These are phyloP conservation scores for Xanthoparmelia taractica DNA, from an alignment of 495 filamentous ascomycete species.

Conservation along the genomic window DNA sequence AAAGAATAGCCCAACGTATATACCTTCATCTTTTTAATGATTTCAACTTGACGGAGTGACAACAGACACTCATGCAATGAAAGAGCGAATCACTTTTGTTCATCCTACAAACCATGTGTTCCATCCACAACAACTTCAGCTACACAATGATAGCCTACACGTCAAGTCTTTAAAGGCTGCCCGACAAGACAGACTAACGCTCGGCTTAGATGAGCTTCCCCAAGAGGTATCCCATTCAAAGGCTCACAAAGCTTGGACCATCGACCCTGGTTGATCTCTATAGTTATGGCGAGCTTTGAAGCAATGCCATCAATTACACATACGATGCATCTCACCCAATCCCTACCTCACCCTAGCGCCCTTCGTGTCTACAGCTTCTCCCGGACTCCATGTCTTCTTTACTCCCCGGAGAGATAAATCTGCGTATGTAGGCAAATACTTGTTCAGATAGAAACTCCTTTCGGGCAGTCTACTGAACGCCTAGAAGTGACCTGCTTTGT, in stretches of 20 bases:
- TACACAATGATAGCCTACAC: constrained; percentile 31
- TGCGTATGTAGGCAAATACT: constrained; percentile 35
- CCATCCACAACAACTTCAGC: constrained; percentile 41
- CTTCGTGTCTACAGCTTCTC: constrained; percentile 62
- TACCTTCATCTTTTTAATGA: no score
- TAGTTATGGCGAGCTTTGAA: constrained; percentile 57
- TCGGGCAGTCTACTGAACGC: neutral
- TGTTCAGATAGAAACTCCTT: constrained; percentile 1
- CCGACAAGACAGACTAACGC: constrained; percentile 72
- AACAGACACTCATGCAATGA: constrained; percentile 49
- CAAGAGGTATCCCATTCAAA: constrained; percentile 42
- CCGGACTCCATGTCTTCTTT: constrained; percentile 79
- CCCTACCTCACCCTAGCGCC: constrained; percentile 55
- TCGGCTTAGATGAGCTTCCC: constrained; percentile 66
- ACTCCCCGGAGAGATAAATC: constrained; percentile 44
- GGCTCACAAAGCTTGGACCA: neutral
- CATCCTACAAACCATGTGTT: constrained; percentile 54
- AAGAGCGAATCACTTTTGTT: constrained; percentile 76
- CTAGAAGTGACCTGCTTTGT: constrained; percentile 51
- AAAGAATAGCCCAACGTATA: no score
- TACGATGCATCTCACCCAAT: constrained; percentile 63
- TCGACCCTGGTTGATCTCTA: neutral
- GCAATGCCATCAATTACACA: constrained; percentile 62
- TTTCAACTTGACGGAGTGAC: neutral
- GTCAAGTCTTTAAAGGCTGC: constrained; percentile 51